Base-by-base conservation (phyloP, 2,329 filamentous ascomycete species). In the Calonectria naviculata region DNA sequence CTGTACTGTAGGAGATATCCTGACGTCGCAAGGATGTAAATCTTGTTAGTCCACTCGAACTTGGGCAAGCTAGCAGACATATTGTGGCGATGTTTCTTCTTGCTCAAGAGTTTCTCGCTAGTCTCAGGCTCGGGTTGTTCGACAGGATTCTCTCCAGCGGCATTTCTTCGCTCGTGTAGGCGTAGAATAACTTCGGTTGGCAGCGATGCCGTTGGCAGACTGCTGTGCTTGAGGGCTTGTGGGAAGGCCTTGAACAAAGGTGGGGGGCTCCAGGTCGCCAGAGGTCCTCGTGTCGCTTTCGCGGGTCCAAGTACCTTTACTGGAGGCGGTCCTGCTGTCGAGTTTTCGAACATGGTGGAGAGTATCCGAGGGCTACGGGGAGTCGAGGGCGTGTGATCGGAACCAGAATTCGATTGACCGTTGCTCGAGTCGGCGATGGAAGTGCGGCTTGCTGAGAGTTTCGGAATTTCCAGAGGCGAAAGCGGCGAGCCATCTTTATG, bases 231-330 rank as follows among this genome's bases (percentile, higher is more conserved):
- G 75, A 94, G 89, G 3, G 94, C 91, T 82, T 97, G 95, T 0
- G 94, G 93, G 80, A 95, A 97, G 15, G 94, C 95, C 81, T 97
- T 93, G 81, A 95, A 97, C 15, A 98, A 85, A 2, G 95, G 94
- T 8, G 94, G 94, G 19, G 92, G 89, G 67, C 90, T 89, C 92
- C 92, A 94, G 15, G 83, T 82, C 5, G 84, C 81, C 28, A 86
- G 73, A 4, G 81, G 78, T 31, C 82, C 83, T 67, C 81, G 78
- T 5, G 71, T 31, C 28, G 75, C 62, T 65, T 76, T 79, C 3
- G 63, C 65, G 63, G 75, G 74, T 19, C 73, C 67, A 46, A 73
- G 63, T 8, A 68, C 71, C 47, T 73, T 73, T 52, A 64, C 67
- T n/a, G 54, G 58, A 41, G 67, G 58, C 36, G 73, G 73, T 28